phyloP scores from a whole-genome alignment of 1,139 yeast species.

The Lodderomyces theae region DNA sequence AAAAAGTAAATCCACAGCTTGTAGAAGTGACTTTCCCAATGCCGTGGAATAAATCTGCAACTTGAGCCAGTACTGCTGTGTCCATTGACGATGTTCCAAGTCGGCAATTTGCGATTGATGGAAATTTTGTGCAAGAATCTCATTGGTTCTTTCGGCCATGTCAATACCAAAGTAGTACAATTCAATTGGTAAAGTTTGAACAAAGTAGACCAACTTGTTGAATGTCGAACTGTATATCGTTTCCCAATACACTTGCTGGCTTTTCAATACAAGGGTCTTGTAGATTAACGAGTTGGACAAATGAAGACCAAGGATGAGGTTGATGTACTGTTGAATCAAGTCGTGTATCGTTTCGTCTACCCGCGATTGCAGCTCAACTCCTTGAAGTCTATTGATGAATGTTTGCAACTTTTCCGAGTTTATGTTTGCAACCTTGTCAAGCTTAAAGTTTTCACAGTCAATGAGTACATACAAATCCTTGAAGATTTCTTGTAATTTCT shows the following conservation, averaged over 20 bases:
- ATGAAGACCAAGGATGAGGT: constrained; percentile 25
- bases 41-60: constrained; percentile 8
- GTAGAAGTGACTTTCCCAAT: constrained; percentile 8
- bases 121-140: constrained; percentile 8
- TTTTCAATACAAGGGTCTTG: constrained; percentile 34
- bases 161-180: constrained; percentile 16
- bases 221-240: constrained; percentile 24
- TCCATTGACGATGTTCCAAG: background rate
- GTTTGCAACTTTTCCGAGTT: constrained; percentile 15
- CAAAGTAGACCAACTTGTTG: constrained; percentile 29
- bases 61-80: constrained; percentile 12
- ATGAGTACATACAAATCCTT: constrained; percentile 24
- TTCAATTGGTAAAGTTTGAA: constrained; percentile 34
- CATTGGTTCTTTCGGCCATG: constrained; percentile 9
- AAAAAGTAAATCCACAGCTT: constrained; percentile 10
- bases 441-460: constrained; percentile 24
- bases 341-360: constrained; percentile 12
- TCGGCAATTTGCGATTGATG: constrained; percentile 5
- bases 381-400: constrained; percentile 12
- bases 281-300: constrained; percentile 35
- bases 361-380: background rate
- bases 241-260: constrained; percentile 39
- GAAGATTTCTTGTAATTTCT: constrained; percentile 25
- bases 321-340: constrained; percentile 25
- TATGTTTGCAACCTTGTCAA: constrained; percentile 17